A percentile compares a stretch with the other conserved stretches of the same genome.
Conservation (phyloP, 495 filamentous ascomycete genomes). For the Penicillium angulare region DNA sequence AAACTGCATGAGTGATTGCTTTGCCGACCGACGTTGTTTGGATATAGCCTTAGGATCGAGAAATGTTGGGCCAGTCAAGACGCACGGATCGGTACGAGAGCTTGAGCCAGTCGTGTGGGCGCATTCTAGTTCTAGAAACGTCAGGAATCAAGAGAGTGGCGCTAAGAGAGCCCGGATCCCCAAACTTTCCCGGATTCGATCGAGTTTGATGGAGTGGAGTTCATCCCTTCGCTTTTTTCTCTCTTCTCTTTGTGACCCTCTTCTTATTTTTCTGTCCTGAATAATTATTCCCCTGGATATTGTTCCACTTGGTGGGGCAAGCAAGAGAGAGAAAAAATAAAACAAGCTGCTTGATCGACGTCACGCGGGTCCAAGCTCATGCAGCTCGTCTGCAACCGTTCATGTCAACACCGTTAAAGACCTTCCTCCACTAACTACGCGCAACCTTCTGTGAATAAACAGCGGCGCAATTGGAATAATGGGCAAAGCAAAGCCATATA, state of each 20-base stretch:
- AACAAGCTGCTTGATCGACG: slow-evolving; percentile 3
- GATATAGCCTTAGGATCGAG: too few species aligned
- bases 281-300: neutral
- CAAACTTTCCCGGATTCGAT: slow-evolving; percentile 12
- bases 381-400: slow-evolving; percentile 13
- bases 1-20: too few species aligned
- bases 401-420: slow-evolving; percentile 19
- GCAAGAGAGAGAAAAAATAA: neutral
- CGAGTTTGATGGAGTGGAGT: too few species aligned
- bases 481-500: slow-evolving; percentile 50
- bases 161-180: slow-evolving; percentile 2
- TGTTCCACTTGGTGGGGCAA: neutral
- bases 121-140: neutral
- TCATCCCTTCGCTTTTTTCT: too few species aligned
- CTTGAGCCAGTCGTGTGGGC: neutral
- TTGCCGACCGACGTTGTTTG: too few species aligned
- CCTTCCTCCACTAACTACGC: neutral
- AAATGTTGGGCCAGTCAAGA: neutral
- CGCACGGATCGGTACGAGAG: neutral
- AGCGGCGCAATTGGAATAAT: slow-evolving; percentile 14
- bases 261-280: neutral
- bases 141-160: neutral
- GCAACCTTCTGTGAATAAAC: slow-evolving; percentile 1
- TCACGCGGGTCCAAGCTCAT: slow-evolving; percentile 21
- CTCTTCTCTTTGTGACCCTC: neutral